Evolutionary conservation across 2,329 filamentous ascomycete genomes (phyloP).

Genomic region (Cercospora berteroae): DNA sequence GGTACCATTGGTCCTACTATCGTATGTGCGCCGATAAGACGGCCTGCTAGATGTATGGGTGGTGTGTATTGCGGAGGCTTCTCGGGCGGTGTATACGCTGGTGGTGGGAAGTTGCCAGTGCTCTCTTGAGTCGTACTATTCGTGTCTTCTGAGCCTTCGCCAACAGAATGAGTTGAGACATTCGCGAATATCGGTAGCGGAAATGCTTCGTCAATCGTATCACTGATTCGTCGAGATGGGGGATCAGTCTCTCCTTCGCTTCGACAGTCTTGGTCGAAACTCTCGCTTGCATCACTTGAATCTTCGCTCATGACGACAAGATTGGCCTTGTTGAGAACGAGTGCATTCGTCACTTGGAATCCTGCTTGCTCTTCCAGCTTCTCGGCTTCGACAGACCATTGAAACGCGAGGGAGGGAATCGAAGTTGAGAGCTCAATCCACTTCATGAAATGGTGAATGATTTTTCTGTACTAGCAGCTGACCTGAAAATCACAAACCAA

Average conservation of each 20-base stretch:
- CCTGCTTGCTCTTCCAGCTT: background rate
- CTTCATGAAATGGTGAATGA: background rate
- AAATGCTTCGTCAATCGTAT: conserved; percentile 7
- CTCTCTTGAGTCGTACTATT: background rate
- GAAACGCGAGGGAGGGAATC: background rate
- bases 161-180: background rate
- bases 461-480: background rate
- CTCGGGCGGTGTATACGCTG: background rate
- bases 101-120: background rate
- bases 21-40: background rate
- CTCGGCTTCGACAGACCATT: background rate
- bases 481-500: background rate
- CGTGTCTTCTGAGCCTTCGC: background rate
- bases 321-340: background rate
- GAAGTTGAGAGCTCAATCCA: background rate
- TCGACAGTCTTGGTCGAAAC: background rate
- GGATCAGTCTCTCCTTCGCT: background rate
- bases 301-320: background rate
- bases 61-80: background rate
- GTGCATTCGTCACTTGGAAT: background rate
- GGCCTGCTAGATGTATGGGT: background rate
- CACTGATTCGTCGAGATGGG: background rate
- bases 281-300: background rate
- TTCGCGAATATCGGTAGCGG: background rate
- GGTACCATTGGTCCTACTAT: background rate